Percentiles rank a stretch among this genome's conserved stretches.
Conservation (phyloP, 2,329 filamentous ascomycete species). For the Aspergillus hiratsukae region DNA sequence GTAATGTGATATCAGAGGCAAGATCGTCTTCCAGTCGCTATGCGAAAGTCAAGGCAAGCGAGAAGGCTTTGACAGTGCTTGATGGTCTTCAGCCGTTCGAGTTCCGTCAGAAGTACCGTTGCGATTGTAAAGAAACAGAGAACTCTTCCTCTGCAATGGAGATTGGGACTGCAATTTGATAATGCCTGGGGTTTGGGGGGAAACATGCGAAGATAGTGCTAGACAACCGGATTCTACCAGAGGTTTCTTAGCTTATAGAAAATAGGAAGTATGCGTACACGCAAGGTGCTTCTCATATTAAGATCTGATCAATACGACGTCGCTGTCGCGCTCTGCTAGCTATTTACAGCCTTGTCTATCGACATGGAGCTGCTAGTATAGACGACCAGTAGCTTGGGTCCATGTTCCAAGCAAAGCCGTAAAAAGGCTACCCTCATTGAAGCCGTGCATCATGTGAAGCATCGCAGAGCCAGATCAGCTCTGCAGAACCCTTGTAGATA, state of each 20-base stretch:
- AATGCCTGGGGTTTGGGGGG: not conserved
- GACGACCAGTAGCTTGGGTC: too few relatives aligned
- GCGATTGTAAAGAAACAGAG: slow-evolving; percentile 51
- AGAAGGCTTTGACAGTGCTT: slow-evolving; percentile 38
- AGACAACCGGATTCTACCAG: not conserved
- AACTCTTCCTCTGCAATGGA: slow-evolving; percentile 9
- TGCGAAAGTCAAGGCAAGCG: slow-evolving; percentile 59
- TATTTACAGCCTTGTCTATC: too few relatives aligned
- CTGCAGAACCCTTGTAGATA: too few relatives aligned
- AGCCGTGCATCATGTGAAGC: too few relatives aligned
- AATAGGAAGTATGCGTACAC: not conserved
- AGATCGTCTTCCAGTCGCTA: slow-evolving; percentile 63
- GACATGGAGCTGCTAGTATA: too few relatives aligned
- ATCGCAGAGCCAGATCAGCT: too few relatives aligned
- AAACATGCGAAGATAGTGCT: not conserved
- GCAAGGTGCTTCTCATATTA: not conserved
- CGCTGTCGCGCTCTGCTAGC: too few relatives aligned
- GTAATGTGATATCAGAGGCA: slow-evolving; percentile 59
- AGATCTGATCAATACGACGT: not conserved
- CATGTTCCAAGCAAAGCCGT: too few relatives aligned
- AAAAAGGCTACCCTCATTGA: too few relatives aligned
- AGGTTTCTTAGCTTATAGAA: not conserved
- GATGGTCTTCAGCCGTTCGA: slow-evolving; percentile 51
- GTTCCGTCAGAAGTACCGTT: slow-evolving; percentile 59
- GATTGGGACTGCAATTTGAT: slow-evolving; percentile 29